Evolutionary conservation across 148 eudicot genomes (phyloP), one percentile per base, ranked within the genome.

Genomic region (Nyssa sinensis): DNA sequence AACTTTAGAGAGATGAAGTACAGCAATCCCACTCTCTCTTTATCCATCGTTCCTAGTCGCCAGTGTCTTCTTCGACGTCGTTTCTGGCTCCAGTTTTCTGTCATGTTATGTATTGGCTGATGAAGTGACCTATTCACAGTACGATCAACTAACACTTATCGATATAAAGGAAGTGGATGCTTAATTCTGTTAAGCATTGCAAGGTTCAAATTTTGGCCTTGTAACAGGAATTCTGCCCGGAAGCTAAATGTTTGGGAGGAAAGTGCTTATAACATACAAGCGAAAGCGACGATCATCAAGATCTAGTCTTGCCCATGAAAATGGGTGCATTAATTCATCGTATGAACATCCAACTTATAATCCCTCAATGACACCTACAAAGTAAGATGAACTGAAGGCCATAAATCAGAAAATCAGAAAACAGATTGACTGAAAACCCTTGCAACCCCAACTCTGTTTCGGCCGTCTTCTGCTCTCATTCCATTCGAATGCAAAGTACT

Each of bases 201-300:
- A 44, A 44, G 16, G 51, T 44, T 0, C 3, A 44, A 6, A 11
- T 44, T 44, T 44, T 11, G 3, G 12, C 17, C 2, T 44, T 44
- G 19, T 44, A 3, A 44, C 51, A 44, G 51, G 51, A 44, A 13
- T 44, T 44, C 19, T 44, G 51, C 51, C 16, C 3, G 19, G n/a
- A 44, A 44, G 51, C 47, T 44, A 69, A 67, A 86, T 87, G 90
- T 77, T 83, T 62, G 69, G 79, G 53, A 34, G 78, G 51, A 85
- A 80, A 85, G 77, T 87, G 67, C 81, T 82, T 31, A 65, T 87
- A 65, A 89, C 91, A 30, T 89, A 87, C 97, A 94, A 79, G 89
- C 81, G 80, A 94, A 94, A 88, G 12, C 98, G 93, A 79, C 98
- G 92, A 80, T 94, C 98, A 58, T 94, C 98, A 82, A n/a, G n/a